Evolutionary conservation across 2,329 filamentous ascomycete species (phyloP), one percentile per base, ranked within the genome.

Genomic region (Phialophora chinensis): DNA sequence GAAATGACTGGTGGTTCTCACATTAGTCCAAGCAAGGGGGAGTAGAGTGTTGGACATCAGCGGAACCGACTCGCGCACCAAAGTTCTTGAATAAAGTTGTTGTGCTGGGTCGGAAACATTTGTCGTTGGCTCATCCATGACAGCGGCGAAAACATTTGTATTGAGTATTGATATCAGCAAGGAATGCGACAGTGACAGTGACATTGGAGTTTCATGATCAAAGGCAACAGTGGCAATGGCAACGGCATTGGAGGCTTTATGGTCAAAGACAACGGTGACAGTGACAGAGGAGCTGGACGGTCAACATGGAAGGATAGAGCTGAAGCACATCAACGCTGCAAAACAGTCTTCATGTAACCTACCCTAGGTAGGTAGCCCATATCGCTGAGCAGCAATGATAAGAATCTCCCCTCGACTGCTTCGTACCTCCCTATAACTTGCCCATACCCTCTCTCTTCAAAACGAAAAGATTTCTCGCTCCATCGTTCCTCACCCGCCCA

Each of bases 401-500:
- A n/a, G 17, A 44, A 42, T 42, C 38, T 44, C 38, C 38, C 38
- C 38, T 44, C 38, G n/a, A 17, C 17, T 8, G 38, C 17, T n/a
- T 44, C 17, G 17, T 27, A 12, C 7, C 20, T 27, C 5, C 14
- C 53, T 66, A 72, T 63, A 72, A 58, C 59, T 65, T 72, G 6
- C 63, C 62, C 31, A 25, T 12, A 2, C 59, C 12, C 5, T 62
- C 64, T 29, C 67, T 68, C 54, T 63, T 69, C 60, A 77, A 73
- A 7, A 67, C 66, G 66, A 82, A 82, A 29, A 81, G 38, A 71
- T 81, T 82, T 57, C 77, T 75, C n/a, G 75, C 76, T 49, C 74
- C 72, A 5, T 74, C 72, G 27, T 69, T 71, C 65, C 68, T 76
- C 2, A 87, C 84, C 73, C 76, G 79, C 1, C 85, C 85, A 10